Evolutionary conservation across 176 grass and related monocot genomes (phyloP).

Genomic region (Oryza australiensis): DNA sequence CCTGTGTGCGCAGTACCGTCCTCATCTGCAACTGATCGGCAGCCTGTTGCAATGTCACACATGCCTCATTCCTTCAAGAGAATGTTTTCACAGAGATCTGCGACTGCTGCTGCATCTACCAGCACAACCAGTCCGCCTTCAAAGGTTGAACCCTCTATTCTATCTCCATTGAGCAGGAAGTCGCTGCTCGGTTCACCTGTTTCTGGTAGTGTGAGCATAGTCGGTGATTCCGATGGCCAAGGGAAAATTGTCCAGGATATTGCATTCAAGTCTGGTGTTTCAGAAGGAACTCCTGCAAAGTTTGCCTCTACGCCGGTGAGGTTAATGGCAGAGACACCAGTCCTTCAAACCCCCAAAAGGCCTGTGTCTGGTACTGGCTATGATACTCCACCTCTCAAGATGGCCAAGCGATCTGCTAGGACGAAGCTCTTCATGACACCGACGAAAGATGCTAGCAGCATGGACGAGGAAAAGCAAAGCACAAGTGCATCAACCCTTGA

Average conservation of each 20-base stretch:
- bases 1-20: neutral
- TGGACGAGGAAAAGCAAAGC: slow-evolving; percentile 36
- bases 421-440: slow-evolving; percentile 77
- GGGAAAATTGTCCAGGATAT: slow-evolving; percentile 22
- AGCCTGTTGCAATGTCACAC: slow-evolving; percentile 52
- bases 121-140: neutral
- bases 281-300: slow-evolving; percentile 67
- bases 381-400: slow-evolving; percentile 40
- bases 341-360: slow-evolving; percentile 60
- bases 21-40: slow-evolving; percentile 8
- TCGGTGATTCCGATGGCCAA: neutral
- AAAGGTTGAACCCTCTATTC: slow-evolving; percentile 3
- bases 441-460: slow-evolving; percentile 41
- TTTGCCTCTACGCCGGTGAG: slow-evolving; percentile 55
- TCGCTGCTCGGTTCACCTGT: slow-evolving; percentile 2
- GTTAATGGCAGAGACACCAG: slow-evolving; percentile 58
- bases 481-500: neutral
- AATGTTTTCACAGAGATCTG: slow-evolving; percentile 53
- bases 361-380: slow-evolving; percentile 24
- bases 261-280: slow-evolving; percentile 25
- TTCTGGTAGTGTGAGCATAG: slow-evolving; percentile 7
- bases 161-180: slow-evolving; percentile 29
- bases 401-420: slow-evolving; percentile 50
- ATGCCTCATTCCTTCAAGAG: slow-evolving; percentile 65
- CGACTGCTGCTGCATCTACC: neutral